These are phyloP conservation scores for Hypoxylon sp. DNA, from an alignment of 2,329 filamentous ascomycete species.

Conservation along the genomic window DNA sequence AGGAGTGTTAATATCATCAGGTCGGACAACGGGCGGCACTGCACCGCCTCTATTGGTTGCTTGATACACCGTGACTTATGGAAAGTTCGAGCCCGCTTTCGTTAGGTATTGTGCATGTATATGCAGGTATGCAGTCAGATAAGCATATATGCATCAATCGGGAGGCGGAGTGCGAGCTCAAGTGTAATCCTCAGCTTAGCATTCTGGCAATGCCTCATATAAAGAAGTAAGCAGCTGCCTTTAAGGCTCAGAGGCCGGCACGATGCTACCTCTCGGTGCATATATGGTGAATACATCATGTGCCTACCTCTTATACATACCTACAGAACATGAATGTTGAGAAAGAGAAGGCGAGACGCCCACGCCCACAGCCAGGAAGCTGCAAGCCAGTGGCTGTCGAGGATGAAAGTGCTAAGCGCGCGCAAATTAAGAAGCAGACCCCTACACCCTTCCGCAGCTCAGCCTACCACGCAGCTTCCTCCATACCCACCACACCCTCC, in stretches of 20 bases:
- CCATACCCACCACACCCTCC: not conserved
- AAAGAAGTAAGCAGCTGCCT: not conserved
- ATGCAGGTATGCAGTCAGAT: not conserved
- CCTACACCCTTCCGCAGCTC: constrained; percentile 31
- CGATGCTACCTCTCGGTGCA: not conserved
- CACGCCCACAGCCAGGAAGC: too few species aligned
- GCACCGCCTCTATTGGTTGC: constrained; percentile 18
- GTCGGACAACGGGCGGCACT: constrained; percentile 32
- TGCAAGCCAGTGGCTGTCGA: constrained; percentile 18
- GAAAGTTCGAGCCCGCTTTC: not conserved
- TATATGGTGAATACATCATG: not conserved
- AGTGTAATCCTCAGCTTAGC: not conserved
- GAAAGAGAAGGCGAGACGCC: constrained; percentile 31
- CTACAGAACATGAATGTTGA: not conserved
- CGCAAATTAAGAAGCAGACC: constrained; percentile 41
- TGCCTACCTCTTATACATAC: not conserved
- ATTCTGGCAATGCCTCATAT: constrained; percentile 13
- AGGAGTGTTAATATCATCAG: constrained; percentile 26
- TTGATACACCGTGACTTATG: not conserved
- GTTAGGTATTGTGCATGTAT: not conserved
- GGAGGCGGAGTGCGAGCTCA: constrained; percentile 5
- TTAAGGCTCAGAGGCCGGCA: not conserved
- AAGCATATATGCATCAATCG: constrained; percentile 13
- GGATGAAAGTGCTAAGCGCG: constrained; percentile 38
- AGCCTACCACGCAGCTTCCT: constrained; percentile 17